Evolutionary conservation across 225 moss, liverwort and hornwort genomes (phyloP).

Genomic region (Neckera pumila): DNA sequence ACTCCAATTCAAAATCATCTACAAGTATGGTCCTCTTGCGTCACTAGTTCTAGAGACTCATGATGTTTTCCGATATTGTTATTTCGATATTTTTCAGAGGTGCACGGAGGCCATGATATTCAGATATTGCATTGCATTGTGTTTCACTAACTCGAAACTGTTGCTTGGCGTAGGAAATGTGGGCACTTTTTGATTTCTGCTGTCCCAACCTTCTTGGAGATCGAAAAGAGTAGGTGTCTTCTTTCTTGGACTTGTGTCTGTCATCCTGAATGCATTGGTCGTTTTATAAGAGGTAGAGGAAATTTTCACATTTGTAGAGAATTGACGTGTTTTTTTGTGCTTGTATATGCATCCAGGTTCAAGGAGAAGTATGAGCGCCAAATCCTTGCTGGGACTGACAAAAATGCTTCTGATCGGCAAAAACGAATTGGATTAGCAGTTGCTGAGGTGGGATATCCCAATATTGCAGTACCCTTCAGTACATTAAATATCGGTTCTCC

Average conservation of each 20-base stretch:
- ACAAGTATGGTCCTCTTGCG: slow-evolving; percentile 33
- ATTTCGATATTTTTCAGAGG: background rate
- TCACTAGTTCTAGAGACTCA: background rate
- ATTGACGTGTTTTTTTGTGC: background rate
- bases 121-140: background rate
- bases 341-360: slow-evolving; percentile 32
- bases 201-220: slow-evolving; percentile 92
- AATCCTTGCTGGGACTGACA: slow-evolving; percentile 81
- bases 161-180: slow-evolving; percentile 73
- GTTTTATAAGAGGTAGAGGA: background rate
- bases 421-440: slow-evolving; percentile 78
- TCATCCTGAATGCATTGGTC: background rate
- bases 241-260: background rate
- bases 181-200: slow-evolving; percentile 97
- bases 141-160: background rate
- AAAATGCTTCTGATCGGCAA: slow-evolving; percentile 76
- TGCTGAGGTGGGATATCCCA: slow-evolving; percentile 54
- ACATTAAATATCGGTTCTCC: background rate
- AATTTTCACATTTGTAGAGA: background rate
- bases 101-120: background rate
- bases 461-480: background rate
- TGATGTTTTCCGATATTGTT: background rate
- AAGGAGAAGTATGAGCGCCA: slow-evolving; percentile 70
- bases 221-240: slow-evolving; percentile 55
- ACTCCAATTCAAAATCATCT: slow-evolving; percentile 94